Conservation (phyloP, 1,284 basidiomycete species). For the Ceratobasidium sp. region DNA sequence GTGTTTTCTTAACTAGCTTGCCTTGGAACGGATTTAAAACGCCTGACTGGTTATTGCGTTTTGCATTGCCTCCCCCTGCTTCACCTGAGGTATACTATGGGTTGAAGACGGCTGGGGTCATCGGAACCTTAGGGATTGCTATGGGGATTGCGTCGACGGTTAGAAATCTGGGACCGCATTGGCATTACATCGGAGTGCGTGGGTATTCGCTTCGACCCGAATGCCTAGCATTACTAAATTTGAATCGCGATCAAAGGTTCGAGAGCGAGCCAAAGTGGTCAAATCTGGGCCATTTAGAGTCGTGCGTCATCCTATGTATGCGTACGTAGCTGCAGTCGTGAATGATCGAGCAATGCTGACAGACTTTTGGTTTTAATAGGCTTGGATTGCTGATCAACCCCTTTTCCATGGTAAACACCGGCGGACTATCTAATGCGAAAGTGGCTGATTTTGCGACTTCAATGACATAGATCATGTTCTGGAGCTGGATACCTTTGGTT, state of each 20-base stretch:
- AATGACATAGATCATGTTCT: constrained; percentile 20
- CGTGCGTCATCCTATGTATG: constrained; percentile 34
- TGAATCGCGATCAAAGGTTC: no score
- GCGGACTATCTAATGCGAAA: not conserved
- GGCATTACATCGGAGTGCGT: constrained; percentile 38
- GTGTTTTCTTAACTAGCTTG: not conserved
- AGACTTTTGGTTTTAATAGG: not conserved
- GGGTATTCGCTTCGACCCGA: no score
- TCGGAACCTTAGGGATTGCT: not conserved
- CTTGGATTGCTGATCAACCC: not conserved
- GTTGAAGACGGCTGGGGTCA: not conserved
- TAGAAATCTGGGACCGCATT: constrained; percentile 19
- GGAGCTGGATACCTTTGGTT: constrained; percentile 28
- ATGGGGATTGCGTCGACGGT: not conserved
- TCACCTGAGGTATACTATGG: constrained; percentile 2
- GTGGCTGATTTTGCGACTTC: no score
- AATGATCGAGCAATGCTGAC: not conserved
- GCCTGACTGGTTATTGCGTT: constrained; percentile 17
- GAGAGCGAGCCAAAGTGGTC: constrained; percentile 37
- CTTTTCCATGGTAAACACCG: not conserved
- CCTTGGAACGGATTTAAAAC: constrained; percentile 9
- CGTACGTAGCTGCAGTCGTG: not conserved
- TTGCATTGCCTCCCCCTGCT: not conserved
- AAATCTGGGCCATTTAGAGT: constrained; percentile 36
- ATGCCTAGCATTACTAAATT: no score